A percentile compares a stretch with the other conserved stretches of the same genome.
phyloP scores from a whole-genome alignment of 179 eudicot species.

The Beta macrorhiza region DNA sequence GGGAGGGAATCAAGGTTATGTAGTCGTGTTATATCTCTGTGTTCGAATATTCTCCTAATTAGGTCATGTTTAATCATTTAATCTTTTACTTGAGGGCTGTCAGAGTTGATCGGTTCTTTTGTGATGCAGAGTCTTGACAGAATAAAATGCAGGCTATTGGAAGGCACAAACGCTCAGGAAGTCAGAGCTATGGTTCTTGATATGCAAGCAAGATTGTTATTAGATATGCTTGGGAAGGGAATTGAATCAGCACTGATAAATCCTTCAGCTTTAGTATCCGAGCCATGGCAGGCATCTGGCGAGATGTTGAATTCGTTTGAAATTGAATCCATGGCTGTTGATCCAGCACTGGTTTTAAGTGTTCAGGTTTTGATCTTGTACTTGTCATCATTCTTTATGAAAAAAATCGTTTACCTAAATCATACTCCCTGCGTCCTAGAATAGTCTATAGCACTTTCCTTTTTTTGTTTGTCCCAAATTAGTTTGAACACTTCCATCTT shows the following conservation, averaged over 20 bases:
- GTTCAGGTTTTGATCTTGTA: slow-evolving; percentile 62
- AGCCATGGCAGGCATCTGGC: slow-evolving; percentile 88
- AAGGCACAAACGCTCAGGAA: slow-evolving; percentile 95
- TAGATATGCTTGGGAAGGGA: slow-evolving; percentile 98
- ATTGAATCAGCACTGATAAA: slow-evolving; percentile 87
- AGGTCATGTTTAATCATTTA: background rate
- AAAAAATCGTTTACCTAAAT: background rate
- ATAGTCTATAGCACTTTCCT: too few species aligned
- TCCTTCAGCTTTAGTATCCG: slow-evolving; percentile 80
- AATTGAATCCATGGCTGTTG: slow-evolving; percentile 92
- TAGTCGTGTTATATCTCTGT: background rate
- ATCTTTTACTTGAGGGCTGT: background rate
- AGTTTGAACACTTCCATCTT: too few species aligned
- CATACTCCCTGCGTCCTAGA: background rate
- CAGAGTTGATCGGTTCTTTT: slow-evolving; percentile 2
- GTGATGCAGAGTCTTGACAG: slow-evolving; percentile 80
- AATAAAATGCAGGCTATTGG: slow-evolving; percentile 91
- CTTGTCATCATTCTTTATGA: background rate
- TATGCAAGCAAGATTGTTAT: slow-evolving; percentile 95
- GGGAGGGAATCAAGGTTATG: background rate
- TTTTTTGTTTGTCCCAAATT: too few species aligned
- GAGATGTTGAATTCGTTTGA: slow-evolving; percentile 69
- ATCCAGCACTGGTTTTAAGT: slow-evolving; percentile 66
- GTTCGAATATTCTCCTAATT: background rate
- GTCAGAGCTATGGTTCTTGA: slow-evolving; percentile 99